A percentile compares a stretch with the other conserved stretches of the same genome.
These are phyloP conservation scores for Metschnikowia henanensis DNA, from an alignment of 805 yeast species.

Conservation along the genomic window DNA sequence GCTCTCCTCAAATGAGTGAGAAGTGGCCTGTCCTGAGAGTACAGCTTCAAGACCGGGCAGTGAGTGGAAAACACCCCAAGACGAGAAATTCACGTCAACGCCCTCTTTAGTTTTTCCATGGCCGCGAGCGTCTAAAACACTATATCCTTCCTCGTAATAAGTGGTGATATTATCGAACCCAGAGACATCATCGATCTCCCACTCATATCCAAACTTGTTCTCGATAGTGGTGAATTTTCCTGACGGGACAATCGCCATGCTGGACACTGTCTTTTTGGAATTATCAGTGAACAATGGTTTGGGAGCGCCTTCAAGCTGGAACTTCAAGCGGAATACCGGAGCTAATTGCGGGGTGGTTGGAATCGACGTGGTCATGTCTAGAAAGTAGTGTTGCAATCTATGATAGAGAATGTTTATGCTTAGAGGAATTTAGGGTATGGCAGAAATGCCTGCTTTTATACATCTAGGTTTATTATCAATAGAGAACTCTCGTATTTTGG, in stretches of 20 bases:
- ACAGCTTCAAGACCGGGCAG: conserved; percentile 37
- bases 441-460: not conserved
- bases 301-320: conserved; percentile 23
- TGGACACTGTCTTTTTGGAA: conserved; percentile 20
- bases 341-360: conserved; percentile 27
- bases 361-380: not conserved
- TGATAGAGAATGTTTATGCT: too few relatives aligned
- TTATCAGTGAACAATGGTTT: conserved; percentile 17
- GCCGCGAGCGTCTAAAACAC: conserved; percentile 48
- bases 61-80: conserved; percentile 48
- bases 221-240: conserved; percentile 31
- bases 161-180: conserved; percentile 53
- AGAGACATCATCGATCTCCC: conserved; percentile 23
- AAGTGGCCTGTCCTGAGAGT: conserved; percentile 28
- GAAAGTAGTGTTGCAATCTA: too few relatives aligned
- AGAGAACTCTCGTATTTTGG: too few relatives aligned
- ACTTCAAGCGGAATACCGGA: conserved; percentile 30
- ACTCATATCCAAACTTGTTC: conserved; percentile 30
- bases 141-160: conserved; percentile 23
- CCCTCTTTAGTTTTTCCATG: conserved; percentile 47
- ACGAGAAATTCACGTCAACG: conserved; percentile 40
- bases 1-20: conserved; percentile 41
- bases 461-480: too few relatives aligned
- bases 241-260: conserved; percentile 22
- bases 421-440: not conserved